Conservation (phyloP, 1,139 yeast genomes). For the Spencermartinsiella ligniputridi region DNA sequence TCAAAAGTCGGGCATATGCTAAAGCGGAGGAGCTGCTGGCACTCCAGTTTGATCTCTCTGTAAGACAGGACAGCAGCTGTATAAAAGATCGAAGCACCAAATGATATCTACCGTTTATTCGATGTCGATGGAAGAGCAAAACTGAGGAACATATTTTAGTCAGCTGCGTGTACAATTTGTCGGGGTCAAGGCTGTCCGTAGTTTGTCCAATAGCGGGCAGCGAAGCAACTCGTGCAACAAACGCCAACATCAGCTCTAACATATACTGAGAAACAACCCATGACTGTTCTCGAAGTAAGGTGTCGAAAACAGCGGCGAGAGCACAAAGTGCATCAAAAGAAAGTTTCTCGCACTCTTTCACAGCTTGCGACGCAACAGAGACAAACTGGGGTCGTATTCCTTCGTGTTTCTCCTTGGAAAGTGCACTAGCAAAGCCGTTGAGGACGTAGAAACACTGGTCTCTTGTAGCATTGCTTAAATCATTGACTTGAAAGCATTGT, state of each 20-base stretch:
- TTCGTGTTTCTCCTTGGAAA: constrained; percentile 8
- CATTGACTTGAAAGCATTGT: background rate
- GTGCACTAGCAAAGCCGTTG: constrained; percentile 6
- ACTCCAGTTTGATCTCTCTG: constrained; percentile 12
- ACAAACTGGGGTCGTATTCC: background rate
- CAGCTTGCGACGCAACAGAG: background rate
- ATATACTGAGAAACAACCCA: constrained; percentile 68
- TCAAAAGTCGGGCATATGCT: constrained; percentile 54
- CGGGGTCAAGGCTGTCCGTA: too few species aligned
- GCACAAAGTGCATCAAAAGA: background rate
- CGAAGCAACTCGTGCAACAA: constrained; percentile 24
- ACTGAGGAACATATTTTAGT: constrained; percentile 31
- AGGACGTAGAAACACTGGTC: constrained; percentile 6
- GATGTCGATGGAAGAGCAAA: constrained; percentile 62
- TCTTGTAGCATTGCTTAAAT: background rate
- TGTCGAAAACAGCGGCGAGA: constrained; percentile 31
- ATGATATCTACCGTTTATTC: constrained; percentile 71
- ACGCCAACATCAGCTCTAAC: constrained; percentile 49
- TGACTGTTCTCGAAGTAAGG: constrained; percentile 43
- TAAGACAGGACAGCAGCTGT: constrained; percentile 37
- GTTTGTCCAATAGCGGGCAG: background rate
- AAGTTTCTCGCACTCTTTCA: background rate
- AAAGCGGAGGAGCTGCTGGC: constrained; percentile 33
- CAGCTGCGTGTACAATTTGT: constrained; percentile 11
- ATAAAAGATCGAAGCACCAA: constrained; percentile 48